Base-by-base conservation (phyloP, 768 basidiomycete genomes). In the Serendipita vermifera region DNA sequence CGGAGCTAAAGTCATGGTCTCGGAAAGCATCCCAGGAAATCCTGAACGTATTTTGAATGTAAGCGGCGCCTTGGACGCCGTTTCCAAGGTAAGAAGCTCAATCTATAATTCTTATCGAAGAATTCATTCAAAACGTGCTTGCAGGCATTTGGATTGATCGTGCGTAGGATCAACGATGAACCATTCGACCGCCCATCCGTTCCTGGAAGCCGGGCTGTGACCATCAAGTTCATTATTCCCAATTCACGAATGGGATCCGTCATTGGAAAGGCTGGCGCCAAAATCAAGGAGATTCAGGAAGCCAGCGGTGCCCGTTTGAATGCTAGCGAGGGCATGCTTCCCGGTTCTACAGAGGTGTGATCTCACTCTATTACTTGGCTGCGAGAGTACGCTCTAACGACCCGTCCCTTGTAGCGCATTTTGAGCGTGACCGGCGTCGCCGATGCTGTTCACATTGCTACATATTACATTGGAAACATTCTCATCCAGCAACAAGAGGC, bases 251-350 rank as follows among this genome's bases (percentile, higher is more conserved):
- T 98, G 94, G 94, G 94, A 38, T 96, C 92, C 15, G 91, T 97
- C 59, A 99, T 99, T 64, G 96, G 96, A 57, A 98, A 96, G 69
- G 87, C 85, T 60, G 96, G 96, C 31, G 84, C 85, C 33, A 99
- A 99, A 70, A 99, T 99, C 69, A 97, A 97, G 74, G 96, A 99
- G 72, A 99, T 99, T 61, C 96, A 99, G 67, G 96, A 99, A 64
- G 96, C 96, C 26, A 91, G 87, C 60, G 96, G 96, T 33, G 96
- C 96, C 14, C 75, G 92, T 59, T 72, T 99, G 62, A 98, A 98
- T 65, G 96, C 96, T 20, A 91, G 87, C 64, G 96, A 98, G 70
- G 87, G 91, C 54, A 96, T 98, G 93, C 77, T 99, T 29, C 94
- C 96, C 1, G 96, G 96, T 14, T 96, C 91, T n/a, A 98, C 94